Base-by-base conservation (phyloP, 306 rosid species). In the Begonia masoniana region DNA sequence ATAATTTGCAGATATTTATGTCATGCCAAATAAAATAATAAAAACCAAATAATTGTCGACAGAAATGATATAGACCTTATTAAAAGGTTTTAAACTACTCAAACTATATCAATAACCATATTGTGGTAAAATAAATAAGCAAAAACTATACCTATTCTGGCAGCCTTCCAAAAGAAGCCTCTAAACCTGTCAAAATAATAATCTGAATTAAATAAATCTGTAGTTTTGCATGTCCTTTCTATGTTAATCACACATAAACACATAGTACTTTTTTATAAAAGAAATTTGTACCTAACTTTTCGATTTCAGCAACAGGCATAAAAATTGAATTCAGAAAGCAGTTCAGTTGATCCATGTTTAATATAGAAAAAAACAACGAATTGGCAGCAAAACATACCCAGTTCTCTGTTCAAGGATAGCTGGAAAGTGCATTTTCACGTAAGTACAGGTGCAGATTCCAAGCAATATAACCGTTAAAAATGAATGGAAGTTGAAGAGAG, bases 361-460 rank as follows among this genome's bases (percentile, higher is more conserved):
- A 52, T 55, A 47, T 46, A 47, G 49, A 23, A 31, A 35, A 35
- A 31, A 12, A 51, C 10, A 45, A 55, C 15, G 15, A 23, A 56
- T 17, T 43, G 23, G 17, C 41, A 57, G 56, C 15, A 10, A 31
- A 31, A 31, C 0, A 47, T 24, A 80, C 94, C 94, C 94, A 50
- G 84, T 84, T 69, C 80, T 78, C 61, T 81, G 88, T 47, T 78
- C 85, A 31, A 84, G 82, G 47, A 81, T 60, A 19, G 94, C 68
- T 13, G 94, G 94, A 59, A 84, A 84, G 54, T 81, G 89, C 83
- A 84, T 81, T 82, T 76, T 84, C 76, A 84, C 65, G 67, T 73
- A 84, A 17, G 94, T 76, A 76, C 89, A 78, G 59, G 94, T 69
- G 63, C 94, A 84, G 56, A 84, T 81, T 71, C 75, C 85, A 58